These are phyloP conservation scores for Botryosphaeria dothidea DNA, from an alignment of 2,329 filamentous ascomycete species.

Conservation along the genomic window DNA sequence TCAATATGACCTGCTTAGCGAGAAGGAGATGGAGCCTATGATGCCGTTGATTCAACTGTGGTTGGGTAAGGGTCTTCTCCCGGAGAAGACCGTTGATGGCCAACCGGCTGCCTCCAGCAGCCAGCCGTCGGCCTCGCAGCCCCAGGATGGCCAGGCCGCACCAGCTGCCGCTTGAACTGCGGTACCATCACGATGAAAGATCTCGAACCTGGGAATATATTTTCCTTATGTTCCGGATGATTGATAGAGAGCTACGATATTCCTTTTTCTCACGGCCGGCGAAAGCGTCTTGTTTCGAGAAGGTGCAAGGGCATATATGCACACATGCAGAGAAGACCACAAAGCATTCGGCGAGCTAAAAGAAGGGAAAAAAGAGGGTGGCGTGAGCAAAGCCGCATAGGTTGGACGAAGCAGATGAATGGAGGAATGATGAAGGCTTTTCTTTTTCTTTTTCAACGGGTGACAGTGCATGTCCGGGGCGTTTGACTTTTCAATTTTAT, in stretches of 20 bases:
- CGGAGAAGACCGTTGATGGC: constrained; percentile 36
- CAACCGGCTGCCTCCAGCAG: neutral
- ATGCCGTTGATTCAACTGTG: constrained; percentile 90
- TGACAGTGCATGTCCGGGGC: constrained; percentile 2
- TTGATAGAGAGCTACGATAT: constrained; percentile 5
- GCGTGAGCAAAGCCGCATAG: neutral
- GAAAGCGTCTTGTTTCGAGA: neutral
- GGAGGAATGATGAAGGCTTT: neutral
- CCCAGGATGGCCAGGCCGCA: neutral
- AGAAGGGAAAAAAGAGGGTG: neutral
- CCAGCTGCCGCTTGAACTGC: neutral
- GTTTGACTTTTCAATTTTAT: neutral
- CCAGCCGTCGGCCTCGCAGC: constrained; percentile 1
- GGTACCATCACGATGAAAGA: neutral
- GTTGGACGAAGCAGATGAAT: neutral
- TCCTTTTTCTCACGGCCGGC: constrained; percentile 2
- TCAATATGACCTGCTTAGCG: constrained; percentile 74
- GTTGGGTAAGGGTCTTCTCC: constrained; percentile 85
- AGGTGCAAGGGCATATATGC: neutral
- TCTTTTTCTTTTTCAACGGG: neutral
- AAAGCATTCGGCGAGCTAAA: neutral
- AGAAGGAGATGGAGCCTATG: constrained; percentile 93
- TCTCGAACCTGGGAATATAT: neutral
- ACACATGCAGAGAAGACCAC: neutral
- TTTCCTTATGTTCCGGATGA: neutral